phyloP scores from a whole-genome alignment of 2,329 filamentous ascomycete species.

The Diaporthe vaccinii region DNA sequence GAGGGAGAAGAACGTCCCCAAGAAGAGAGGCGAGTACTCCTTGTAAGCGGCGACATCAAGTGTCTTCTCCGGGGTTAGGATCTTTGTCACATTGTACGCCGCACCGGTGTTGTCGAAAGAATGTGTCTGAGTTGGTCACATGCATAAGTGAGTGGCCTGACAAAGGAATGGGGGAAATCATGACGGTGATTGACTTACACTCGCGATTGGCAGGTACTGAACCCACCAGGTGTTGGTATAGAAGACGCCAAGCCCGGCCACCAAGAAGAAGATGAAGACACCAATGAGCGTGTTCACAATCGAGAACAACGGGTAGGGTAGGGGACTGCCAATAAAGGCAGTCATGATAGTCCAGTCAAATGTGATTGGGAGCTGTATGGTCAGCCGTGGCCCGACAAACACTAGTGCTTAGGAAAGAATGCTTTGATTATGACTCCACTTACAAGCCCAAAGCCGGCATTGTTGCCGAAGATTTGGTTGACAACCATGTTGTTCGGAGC shows the following conservation, averaged over 20 bases:
- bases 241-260: conserved; percentile 31
- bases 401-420: neutral
- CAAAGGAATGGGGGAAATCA: no score
- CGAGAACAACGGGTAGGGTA: conserved; percentile 34
- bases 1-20: conserved; percentile 34
- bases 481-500: conserved; percentile 35
- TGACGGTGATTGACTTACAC: conserved; percentile 9
- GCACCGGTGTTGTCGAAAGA: conserved; percentile 35
- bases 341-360: conserved; percentile 40
- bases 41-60: conserved; percentile 37
- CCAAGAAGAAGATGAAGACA: conserved; percentile 36
- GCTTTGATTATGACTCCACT: neutral
- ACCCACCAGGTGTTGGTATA: conserved; percentile 38
- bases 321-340: conserved; percentile 35
- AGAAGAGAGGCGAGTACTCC: conserved; percentile 35
- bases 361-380: conserved; percentile 34
- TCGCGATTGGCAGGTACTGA: conserved; percentile 36
- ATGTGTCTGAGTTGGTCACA: conserved; percentile 13
- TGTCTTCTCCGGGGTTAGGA: conserved; percentile 31
- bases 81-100: conserved; percentile 23
- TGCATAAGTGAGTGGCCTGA: neutral
- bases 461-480: conserved; percentile 38
- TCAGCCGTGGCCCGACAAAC: conserved; percentile 4
- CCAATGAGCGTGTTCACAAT: conserved; percentile 37
- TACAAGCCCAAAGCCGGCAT: conserved; percentile 36